Evolutionary conservation across 2,329 filamentous ascomycete genomes (phyloP).

Genomic region (Didymella keratinophila): DNA sequence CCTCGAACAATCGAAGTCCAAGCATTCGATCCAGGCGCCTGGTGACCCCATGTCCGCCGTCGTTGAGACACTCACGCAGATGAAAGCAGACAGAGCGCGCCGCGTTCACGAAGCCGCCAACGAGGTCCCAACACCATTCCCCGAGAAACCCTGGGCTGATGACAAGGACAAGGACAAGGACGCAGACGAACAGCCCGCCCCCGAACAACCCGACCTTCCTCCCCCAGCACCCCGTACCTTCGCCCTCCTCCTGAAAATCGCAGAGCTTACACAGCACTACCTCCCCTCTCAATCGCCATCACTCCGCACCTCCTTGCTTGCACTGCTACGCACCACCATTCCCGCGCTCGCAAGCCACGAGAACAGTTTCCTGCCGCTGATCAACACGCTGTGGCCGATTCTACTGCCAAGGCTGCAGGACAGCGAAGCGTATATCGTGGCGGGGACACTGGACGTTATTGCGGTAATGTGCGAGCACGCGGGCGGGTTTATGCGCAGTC

Average conservation of each 20-base stretch:
- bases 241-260: constrained; percentile 80
- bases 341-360: constrained; percentile 78
- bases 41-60: constrained; percentile 30
- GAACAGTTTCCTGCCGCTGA: constrained; percentile 83
- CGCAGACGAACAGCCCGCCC: constrained; percentile 40
- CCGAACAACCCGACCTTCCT: constrained; percentile 56
- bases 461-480: constrained; percentile 72
- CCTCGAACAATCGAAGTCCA: constrained; percentile 34
- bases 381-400: constrained; percentile 91
- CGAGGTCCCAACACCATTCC: constrained; percentile 33
- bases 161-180: constrained; percentile 43
- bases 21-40: constrained; percentile 1
- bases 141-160: constrained; percentile 46
- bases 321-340: constrained; percentile 75
- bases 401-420: constrained; percentile 73
- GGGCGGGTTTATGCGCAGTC: constrained; percentile 79
- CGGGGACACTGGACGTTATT: constrained; percentile 75
- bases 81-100: constrained; percentile 39
- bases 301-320: constrained; percentile 79
- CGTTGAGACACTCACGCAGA: constrained; percentile 45
- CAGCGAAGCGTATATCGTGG: constrained; percentile 70
- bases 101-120: constrained; percentile 37
- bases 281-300: constrained; percentile 83
- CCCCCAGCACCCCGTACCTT: constrained; percentile 79
- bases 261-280: constrained; percentile 86